These are phyloP conservation scores for Capsella bursapastoris DNA, from an alignment of 345 rosid genomes.

Conservation along the genomic window DNA sequence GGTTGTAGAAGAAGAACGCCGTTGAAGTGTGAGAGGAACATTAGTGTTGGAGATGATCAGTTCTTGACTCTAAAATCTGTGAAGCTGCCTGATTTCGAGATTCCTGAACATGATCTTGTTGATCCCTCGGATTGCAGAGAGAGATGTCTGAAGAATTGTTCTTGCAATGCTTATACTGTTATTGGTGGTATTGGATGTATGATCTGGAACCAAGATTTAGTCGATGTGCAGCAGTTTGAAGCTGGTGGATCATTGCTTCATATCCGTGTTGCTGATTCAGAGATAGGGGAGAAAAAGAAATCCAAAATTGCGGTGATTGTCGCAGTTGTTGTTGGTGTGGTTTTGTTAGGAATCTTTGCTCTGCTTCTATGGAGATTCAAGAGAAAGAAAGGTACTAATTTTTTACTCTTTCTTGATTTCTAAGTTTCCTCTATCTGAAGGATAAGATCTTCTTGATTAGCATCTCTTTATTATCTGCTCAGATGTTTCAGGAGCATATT, in stretches of 20 bases:
- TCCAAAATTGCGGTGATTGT: constrained; percentile 50
- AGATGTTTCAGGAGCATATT: constrained; percentile 55
- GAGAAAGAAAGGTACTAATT: constrained; percentile 43
- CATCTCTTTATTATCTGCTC: constrained; percentile 31
- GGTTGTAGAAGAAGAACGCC: constrained; percentile 59
- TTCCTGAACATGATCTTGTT: constrained; percentile 28
- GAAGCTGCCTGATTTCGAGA: constrained; percentile 59
- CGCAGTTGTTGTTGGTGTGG: constrained; percentile 47
- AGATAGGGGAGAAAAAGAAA: constrained; percentile 43
- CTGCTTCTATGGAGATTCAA: constrained; percentile 45
- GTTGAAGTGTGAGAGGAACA: constrained; percentile 52
- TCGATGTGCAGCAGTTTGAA: constrained; percentile 47
- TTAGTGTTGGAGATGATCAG: constrained; percentile 48
- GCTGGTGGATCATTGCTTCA: constrained; percentile 46
- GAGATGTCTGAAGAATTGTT: constrained; percentile 53
- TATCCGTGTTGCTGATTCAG: constrained; percentile 50
- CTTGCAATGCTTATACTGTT: constrained; percentile 56
- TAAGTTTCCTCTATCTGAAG: not conserved
- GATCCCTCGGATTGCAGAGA: constrained; percentile 46
- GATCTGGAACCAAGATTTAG: constrained; percentile 52
- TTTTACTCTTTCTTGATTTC: not conserved
- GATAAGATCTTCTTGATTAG: constrained; percentile 1
- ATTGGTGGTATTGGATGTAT: constrained; percentile 54
- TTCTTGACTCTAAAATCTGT: constrained; percentile 44
- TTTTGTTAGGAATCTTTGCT: constrained; percentile 44